Base-by-base conservation (phyloP, 1,139 yeast genomes). In the Diutina scorzettiae region DNA sequence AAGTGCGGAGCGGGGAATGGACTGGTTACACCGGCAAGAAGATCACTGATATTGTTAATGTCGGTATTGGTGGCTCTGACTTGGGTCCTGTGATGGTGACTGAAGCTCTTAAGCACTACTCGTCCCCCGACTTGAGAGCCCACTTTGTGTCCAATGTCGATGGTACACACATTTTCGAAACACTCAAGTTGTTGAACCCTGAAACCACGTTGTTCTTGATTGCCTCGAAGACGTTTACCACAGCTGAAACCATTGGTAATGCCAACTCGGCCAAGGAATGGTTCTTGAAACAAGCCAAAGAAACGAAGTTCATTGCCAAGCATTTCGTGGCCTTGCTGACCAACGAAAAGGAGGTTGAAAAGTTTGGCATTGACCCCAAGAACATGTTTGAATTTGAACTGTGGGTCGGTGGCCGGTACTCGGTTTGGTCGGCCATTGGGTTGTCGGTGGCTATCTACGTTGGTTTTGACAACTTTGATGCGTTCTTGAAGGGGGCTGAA, bases 351-450 rank as follows among this genome's bases (percentile, higher is more conserved):
- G 96, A 83, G 65, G 98, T 91, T 49, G 73, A 80, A 55, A 83
- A 85, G 67, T 91, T 91, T 58, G 98, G 98, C 57, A 91, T 91
- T 53, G 97, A 91, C 71, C 79, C 96, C 62, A 82, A 80, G 64
- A 91, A 91, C 73, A 91, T 91, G 98, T 91, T 91, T 67, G 97
- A 95, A 47, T 91, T 91, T 58, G 96, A 87, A 65, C 81, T 71
- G 70, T 91, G 98, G 98, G 98, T 91, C 49, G 98, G 98, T 58
- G 98, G 98, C 58, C 82, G 98, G 67, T 91, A 91, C 78, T 89
- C 97, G 21, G 98, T 91, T 47, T 91, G 98, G 98, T 85, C 96
- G 37, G 93, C 98, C 51, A 91, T 91, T 64, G 98, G 98, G 49
- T 78, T 91, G 55, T 85, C 96, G 29, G 91, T 91, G 49, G 95